A percentile compares a stretch with the other conserved stretches of the same genome.
These are phyloP conservation scores for Ascochyta lentis DNA, from an alignment of 2,329 filamentous ascomycete genomes.

Conservation along the genomic window DNA sequence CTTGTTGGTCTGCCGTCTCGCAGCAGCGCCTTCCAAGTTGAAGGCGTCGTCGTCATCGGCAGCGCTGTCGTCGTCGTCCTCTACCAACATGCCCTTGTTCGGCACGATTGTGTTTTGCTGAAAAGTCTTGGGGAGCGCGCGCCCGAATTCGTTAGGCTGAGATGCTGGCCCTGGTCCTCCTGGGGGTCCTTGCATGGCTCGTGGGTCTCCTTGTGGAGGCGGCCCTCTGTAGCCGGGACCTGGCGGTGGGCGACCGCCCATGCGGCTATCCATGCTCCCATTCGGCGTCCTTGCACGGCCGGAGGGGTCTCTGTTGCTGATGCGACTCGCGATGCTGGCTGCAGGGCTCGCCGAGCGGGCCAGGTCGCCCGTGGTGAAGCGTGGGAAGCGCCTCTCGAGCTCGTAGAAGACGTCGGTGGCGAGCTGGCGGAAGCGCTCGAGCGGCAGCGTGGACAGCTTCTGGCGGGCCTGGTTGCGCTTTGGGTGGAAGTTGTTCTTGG, in stretches of 20 bases:
- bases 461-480: slow-evolving; percentile 98
- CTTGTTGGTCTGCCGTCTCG: slow-evolving; percentile 55
- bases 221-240: slow-evolving; percentile 41
- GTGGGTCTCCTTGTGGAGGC: slow-evolving; percentile 54
- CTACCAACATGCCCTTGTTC: slow-evolving; percentile 96
- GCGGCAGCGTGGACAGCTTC: slow-evolving; percentile 87
- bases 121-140: slow-evolving; percentile 85
- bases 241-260: slow-evolving; percentile 49
- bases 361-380: slow-evolving; percentile 74
- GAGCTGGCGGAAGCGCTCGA: slow-evolving; percentile 85
- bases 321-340: slow-evolving; percentile 62
- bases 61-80: slow-evolving; percentile 72
- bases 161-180: slow-evolving; percentile 35
- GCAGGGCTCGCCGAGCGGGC: slow-evolving; percentile 72
- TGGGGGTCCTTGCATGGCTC: slow-evolving; percentile 52
- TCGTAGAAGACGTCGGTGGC: slow-evolving; percentile 97
- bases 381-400: slow-evolving; percentile 85
- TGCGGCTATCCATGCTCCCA: slow-evolving; percentile 59
- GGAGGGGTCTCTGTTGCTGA: slow-evolving; percentile 61
- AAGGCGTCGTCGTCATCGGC: slow-evolving; percentile 67
- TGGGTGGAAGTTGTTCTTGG: slow-evolving; percentile 90
- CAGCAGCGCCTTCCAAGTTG: slow-evolving; percentile 59
- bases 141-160: slow-evolving; percentile 66
- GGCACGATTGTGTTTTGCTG: slow-evolving; percentile 96
- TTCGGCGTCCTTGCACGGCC: slow-evolving; percentile 64